phyloP scores from a whole-genome alignment of 192 early-diverging fungal genomes.

The Backusella australiensis region DNA sequence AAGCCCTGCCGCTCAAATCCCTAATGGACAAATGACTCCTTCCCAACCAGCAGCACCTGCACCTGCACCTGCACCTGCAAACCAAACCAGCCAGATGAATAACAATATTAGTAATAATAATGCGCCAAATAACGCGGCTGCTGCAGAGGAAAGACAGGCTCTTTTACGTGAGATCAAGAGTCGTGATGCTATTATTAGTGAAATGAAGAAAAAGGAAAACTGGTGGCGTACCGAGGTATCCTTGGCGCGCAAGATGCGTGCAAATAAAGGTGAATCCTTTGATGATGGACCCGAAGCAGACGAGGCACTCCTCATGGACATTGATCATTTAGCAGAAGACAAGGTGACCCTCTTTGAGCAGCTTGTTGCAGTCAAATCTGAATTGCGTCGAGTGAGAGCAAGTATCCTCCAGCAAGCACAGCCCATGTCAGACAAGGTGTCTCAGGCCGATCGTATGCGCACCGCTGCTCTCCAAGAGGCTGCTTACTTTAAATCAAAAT shows the following conservation, averaged over 20 bases:
- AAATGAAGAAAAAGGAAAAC: slow-evolving; percentile 42
- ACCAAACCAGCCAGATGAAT: not conserved
- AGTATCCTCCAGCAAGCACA: slow-evolving; percentile 54
- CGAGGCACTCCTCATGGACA: slow-evolving; percentile 29
- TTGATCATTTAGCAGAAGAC: slow-evolving; percentile 42
- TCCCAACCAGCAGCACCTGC: not conserved
- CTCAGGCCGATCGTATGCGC: slow-evolving; percentile 49
- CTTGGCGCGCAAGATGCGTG: slow-evolving; percentile 32
- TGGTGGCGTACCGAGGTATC: slow-evolving; percentile 45
- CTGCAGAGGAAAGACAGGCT: slow-evolving; percentile 10
- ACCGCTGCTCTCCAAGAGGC: slow-evolving; percentile 59
- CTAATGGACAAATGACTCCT: not conserved
- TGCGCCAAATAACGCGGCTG: not conserved
- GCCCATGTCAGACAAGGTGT: slow-evolving; percentile 48
- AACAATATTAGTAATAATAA: not conserved
- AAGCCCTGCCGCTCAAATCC: not conserved
- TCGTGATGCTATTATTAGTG: slow-evolving; percentile 34
- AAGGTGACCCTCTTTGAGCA: slow-evolving; percentile 51
- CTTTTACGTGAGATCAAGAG: slow-evolving; percentile 37
- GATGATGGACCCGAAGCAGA: slow-evolving; percentile 26
- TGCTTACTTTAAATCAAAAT: slow-evolving; percentile 56
- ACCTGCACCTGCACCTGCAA: not conserved
- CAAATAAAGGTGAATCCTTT: slow-evolving; percentile 1
- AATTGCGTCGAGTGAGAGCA: slow-evolving; percentile 46
- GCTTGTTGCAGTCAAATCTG: slow-evolving; percentile 52